Base-by-base conservation (phyloP, 352 stramenopile species). In the Phytophthora idaei region DNA sequence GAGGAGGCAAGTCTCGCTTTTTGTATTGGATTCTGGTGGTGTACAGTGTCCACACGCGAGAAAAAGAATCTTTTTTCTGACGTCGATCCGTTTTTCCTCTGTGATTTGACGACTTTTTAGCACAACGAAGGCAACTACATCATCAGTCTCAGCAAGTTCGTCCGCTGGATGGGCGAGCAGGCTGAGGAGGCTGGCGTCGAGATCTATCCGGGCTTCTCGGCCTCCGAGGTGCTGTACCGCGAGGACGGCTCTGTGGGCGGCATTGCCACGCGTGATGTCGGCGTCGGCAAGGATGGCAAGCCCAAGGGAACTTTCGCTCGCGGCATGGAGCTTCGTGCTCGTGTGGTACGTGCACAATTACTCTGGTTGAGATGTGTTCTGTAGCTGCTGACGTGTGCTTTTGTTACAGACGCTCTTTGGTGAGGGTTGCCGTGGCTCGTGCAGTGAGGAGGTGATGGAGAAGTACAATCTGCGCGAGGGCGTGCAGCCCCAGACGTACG, bases 71-170 rank as follows among this genome's bases (percentile, higher is more conserved):
- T 11, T 61, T 59, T 48, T 36, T 21, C 34, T 64, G 37, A 50
- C 46, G 36, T 42, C 37, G 12, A 57, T 48, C 34, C 57, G 1
- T 41, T 21, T 46, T 9, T 72, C 56, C 44, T 61, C 10, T 60
- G 28, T 41, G 58, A 61, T 73, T 78, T 79, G 42, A 48, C 21
- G 51, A 61, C 58, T 14, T 61, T 39, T 44, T 74, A 95, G 90
- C 90, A 99, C 83, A 99, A 99, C 75, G 60, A 99, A 56, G 97
- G 98, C 57, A 99, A 99, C 88, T 99, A 98, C 80, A 91, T 99
- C 39, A 97, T 99, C 55, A 98, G 85, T 74, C 81, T 99, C 25
- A 97, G 89, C 61, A 97, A 99, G 77, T 81, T 99, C 17, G 92
- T 91, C 62, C 93, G 97, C 44, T 99, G 97, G 96, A 81, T 99